These are phyloP conservation scores for Hericium alpestre DNA, from an alignment of 768 basidiomycete species.

Conservation along the genomic window DNA sequence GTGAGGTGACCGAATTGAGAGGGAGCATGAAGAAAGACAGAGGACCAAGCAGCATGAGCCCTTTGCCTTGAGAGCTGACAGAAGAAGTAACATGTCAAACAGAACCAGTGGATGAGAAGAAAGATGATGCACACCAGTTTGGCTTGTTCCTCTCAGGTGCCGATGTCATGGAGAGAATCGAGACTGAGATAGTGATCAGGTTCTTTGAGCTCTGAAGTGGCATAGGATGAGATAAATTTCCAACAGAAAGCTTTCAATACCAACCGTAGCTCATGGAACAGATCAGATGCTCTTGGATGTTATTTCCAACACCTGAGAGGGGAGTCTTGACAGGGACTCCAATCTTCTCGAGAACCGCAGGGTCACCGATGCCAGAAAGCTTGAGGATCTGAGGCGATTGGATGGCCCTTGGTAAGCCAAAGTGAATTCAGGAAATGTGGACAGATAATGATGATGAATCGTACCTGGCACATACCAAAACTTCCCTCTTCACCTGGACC, in stretches of 20 bases:
- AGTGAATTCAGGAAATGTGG: background rate
- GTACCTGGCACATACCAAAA: conserved; percentile 34
- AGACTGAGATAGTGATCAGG: background rate
- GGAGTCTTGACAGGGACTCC: conserved; percentile 23
- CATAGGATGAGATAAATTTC: no score
- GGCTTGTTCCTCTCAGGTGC: conserved; percentile 8
- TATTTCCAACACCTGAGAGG: conserved; percentile 29
- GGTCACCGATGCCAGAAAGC: conserved; percentile 31
- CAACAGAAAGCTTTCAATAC: background rate
- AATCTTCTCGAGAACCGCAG: conserved; percentile 16
- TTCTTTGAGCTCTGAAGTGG: background rate
- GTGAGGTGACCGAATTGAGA: conserved; percentile 13
- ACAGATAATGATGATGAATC: background rate
- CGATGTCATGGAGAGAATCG: conserved; percentile 13
- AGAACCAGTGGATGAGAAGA: background rate
- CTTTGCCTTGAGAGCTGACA: background rate
- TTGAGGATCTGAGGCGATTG: conserved; percentile 21
- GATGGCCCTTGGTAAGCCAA: background rate
- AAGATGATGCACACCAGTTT: conserved; percentile 12
- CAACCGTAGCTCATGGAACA: conserved; percentile 1
- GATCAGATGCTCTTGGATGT: conserved; percentile 6
- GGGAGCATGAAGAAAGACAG: background rate
- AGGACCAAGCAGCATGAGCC: background rate
- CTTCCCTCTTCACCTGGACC: conserved; percentile 28
- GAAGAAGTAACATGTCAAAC: background rate